phyloP scores from a whole-genome alignment of 768 basidiomycete genomes.

The Tylopilus cervinicoccineus region DNA sequence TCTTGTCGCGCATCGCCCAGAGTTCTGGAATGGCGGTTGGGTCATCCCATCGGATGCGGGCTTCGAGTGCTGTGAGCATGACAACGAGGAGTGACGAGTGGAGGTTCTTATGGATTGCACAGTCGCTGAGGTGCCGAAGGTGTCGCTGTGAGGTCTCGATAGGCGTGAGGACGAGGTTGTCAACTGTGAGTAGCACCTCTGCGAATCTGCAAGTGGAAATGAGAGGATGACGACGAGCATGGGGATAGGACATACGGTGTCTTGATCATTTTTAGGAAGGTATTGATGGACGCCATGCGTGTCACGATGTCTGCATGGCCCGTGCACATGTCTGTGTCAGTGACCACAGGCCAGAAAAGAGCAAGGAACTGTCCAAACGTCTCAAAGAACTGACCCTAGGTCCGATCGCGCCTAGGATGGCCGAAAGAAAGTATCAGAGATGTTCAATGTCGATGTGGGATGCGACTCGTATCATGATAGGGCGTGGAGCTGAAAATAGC shows the following conservation, averaged over 20 bases:
- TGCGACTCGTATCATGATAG: constrained; percentile 52
- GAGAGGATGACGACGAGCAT: background rate
- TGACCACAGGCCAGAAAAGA: constrained; percentile 82
- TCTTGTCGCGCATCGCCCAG: constrained; percentile 69
- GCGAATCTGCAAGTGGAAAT: constrained; percentile 46
- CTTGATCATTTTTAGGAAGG: constrained; percentile 84
- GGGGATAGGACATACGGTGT: constrained; percentile 45
- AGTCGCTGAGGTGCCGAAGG: constrained; percentile 66
- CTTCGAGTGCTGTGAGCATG: constrained; percentile 58
- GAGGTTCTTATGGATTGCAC: constrained; percentile 63
- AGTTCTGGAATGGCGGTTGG: constrained; percentile 59
- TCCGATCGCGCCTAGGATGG: constrained; percentile 63
- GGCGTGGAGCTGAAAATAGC: constrained; percentile 67
- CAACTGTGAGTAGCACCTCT: constrained; percentile 66
- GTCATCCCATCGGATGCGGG: constrained; percentile 63
- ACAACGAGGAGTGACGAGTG: constrained; percentile 69
- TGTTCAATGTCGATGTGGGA: background rate
- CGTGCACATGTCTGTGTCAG: constrained; percentile 68
- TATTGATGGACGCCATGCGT: constrained; percentile 60
- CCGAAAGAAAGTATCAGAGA: background rate
- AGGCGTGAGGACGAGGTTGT: constrained; percentile 65
- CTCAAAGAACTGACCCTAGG: constrained; percentile 77
- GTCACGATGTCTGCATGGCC: constrained; percentile 78
- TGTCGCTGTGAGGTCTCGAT: constrained; percentile 69
- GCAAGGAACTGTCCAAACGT: constrained; percentile 75